Conservation (phyloP, 345 rosid species). For the Brassica juncea region DNA sequence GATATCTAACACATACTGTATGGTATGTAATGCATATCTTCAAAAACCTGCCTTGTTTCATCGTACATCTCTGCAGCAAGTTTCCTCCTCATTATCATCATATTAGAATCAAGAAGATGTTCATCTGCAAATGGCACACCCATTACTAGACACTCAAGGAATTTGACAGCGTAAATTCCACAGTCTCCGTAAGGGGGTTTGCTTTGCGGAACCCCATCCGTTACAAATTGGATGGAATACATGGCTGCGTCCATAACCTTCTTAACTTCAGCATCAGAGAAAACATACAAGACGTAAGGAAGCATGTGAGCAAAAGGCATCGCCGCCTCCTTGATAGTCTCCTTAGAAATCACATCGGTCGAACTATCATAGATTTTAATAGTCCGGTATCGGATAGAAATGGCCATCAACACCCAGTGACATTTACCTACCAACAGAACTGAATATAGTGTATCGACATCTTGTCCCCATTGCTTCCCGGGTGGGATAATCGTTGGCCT, state of each 20-base stretch:
- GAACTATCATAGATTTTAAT: neutral
- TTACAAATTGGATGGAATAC: neutral
- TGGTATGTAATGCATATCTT: neutral
- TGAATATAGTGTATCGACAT: too few relatives aligned
- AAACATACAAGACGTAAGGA: too few relatives aligned
- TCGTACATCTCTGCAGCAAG: neutral
- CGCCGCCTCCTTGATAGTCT: too few relatives aligned
- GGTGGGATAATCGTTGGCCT: too few relatives aligned
- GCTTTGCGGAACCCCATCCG: neutral
- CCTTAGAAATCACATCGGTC: too few relatives aligned
- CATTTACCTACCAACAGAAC: too few relatives aligned
- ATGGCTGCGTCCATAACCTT: neutral
- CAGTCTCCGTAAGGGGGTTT: neutral
- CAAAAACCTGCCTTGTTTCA: neutral
- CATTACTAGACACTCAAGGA: neutral
- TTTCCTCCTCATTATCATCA: neutral
- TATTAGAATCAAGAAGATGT: neutral
- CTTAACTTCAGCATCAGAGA: neutral
- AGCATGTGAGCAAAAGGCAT: too few relatives aligned
- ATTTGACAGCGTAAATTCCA: neutral
- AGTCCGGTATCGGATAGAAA: neutral
- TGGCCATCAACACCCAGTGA: neutral
- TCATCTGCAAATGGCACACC: neutral
- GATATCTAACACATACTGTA: neutral
- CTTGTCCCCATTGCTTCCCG: too few relatives aligned